A percentile compares a stretch with the other conserved stretches of the same genome.
Evolutionary conservation across 2,329 filamentous ascomycete genomes (phyloP).

Genomic region (Chaetomiaceae sp.): DNA sequence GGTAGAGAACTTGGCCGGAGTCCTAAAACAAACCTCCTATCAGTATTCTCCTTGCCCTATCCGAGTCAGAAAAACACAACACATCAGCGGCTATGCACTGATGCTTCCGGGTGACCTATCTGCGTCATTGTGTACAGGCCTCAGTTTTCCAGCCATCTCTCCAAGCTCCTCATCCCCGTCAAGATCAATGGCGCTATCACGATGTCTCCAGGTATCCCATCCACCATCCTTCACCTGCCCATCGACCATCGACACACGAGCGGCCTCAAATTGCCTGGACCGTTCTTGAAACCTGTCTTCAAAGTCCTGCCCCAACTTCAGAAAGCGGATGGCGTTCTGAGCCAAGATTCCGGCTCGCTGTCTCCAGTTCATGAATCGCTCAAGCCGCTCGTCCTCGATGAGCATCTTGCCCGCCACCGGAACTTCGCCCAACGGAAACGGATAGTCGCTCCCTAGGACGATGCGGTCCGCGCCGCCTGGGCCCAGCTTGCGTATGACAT

Average conservation of each 20-base stretch:
- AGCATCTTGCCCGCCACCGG: slow-evolving; percentile 34
- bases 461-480: slow-evolving; percentile 28
- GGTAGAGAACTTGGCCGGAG: too few species aligned
- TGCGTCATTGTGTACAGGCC: neutral
- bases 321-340: slow-evolving; percentile 33
- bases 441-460: slow-evolving; percentile 35
- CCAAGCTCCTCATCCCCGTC: neutral
- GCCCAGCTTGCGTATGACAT: slow-evolving; percentile 32
- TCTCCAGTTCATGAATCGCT: slow-evolving; percentile 31
- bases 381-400: slow-evolving; percentile 27
- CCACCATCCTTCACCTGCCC: neutral
- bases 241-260: neutral
- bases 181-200: slow-evolving; percentile 13
- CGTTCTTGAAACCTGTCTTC: slow-evolving; percentile 26
- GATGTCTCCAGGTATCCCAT: slow-evolving; percentile 12
- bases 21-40: too few species aligned
- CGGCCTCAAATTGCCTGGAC: slow-evolving; percentile 20
- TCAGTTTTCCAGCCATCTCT: neutral
- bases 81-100: neutral
- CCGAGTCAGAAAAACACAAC: too few species aligned
- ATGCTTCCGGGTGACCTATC: neutral
- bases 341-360: slow-evolving; percentile 32
- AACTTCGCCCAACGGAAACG: slow-evolving; percentile 35
- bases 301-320: slow-evolving; percentile 29
- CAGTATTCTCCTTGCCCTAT: too few species aligned